A percentile compares a stretch with the other conserved stretches of the same genome.
phyloP scores from a whole-genome alignment of 768 basidiomycete genomes.

The Leccinum rimulosum region DNA sequence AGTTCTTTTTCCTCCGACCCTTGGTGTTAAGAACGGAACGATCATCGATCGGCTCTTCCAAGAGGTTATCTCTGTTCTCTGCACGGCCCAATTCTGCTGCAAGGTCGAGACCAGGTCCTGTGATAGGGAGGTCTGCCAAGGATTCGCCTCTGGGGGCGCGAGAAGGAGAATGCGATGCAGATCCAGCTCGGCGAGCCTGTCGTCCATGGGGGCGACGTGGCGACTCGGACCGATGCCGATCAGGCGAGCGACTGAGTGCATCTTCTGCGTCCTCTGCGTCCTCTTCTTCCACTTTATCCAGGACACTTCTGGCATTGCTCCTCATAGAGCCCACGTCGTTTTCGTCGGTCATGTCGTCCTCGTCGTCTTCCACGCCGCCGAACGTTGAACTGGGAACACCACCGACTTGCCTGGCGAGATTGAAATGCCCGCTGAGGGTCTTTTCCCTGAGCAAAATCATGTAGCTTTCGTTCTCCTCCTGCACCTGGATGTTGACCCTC shows the following conservation, averaged over 20 bases:
- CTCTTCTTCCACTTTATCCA: conserved; percentile 64
- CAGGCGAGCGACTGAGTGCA: conserved; percentile 38
- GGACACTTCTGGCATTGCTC: conserved; percentile 53
- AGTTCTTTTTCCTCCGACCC: conserved; percentile 42
- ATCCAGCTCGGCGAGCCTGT: conserved; percentile 53
- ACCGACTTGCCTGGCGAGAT: conserved; percentile 68
- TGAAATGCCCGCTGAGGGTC: conserved; percentile 87
- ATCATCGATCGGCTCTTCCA: conserved; percentile 53
- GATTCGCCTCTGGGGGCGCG: conserved; percentile 64
- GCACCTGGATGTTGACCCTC: conserved; percentile 80
- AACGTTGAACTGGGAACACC: conserved; percentile 41
- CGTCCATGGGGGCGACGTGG: conserved; percentile 41
- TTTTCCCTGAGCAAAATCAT: conserved; percentile 90
- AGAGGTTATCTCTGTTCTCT: conserved; percentile 80
- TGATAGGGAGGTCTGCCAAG: conserved; percentile 82
- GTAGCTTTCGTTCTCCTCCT: conserved; percentile 97
- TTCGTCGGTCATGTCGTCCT: conserved; percentile 31
- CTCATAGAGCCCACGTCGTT: conserved; percentile 55
- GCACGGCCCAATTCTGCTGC: conserved; percentile 91
- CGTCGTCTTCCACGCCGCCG: conserved; percentile 36
- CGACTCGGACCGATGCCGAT: conserved; percentile 37
- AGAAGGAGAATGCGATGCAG: conserved; percentile 46
- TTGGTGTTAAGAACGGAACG: conserved; percentile 44
- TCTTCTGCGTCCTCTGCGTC: conserved; percentile 42
- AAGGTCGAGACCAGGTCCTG: conserved; percentile 85